phyloP scores from a whole-genome alignment of 1,284 basidiomycete genomes.

The Trichosporon sp. region DNA sequence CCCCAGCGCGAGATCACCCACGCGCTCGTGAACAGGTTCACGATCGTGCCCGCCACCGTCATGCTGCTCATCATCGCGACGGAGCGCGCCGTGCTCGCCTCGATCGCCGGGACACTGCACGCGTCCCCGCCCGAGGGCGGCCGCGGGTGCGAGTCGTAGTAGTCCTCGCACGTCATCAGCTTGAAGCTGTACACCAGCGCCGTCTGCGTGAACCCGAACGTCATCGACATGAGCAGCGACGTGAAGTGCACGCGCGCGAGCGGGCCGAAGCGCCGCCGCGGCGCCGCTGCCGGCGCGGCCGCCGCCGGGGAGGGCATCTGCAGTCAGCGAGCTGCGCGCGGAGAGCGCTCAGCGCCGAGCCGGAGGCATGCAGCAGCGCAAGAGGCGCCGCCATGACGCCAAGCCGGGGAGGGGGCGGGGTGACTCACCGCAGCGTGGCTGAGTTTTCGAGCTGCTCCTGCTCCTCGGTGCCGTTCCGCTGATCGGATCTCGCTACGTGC shows the following conservation, averaged over 20 bases:
- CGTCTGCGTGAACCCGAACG: constrained; percentile 44
- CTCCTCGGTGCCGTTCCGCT: too few species aligned
- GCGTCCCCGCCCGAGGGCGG: constrained; percentile 22
- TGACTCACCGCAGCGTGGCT: background rate
- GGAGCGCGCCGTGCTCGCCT: constrained; percentile 28
- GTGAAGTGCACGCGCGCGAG: constrained; percentile 36
- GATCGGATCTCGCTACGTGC: too few species aligned
- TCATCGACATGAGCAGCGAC: constrained; percentile 33
- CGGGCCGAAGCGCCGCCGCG: constrained; percentile 14
- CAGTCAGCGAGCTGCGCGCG: too few species aligned
- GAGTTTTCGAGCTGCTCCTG: too few species aligned
- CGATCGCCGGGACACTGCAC: constrained; percentile 35
- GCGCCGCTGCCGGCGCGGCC: background rate
- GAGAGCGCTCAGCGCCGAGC: too few species aligned
- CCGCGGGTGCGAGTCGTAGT: constrained; percentile 28
- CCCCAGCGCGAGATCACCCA: constrained; percentile 40
- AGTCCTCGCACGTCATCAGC: constrained; percentile 44
- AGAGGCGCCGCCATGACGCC: background rate
- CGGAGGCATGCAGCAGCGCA: background rate
- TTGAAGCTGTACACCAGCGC: constrained; percentile 45
- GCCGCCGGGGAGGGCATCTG: background rate
- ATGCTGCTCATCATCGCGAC: constrained; percentile 38
- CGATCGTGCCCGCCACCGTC: constrained; percentile 25
- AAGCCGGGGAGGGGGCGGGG: background rate
- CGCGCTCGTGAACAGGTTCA: constrained; percentile 46